phyloP scores from a whole-genome alignment of 164 flowering plant species.

The Buxus sempervirens region DNA sequence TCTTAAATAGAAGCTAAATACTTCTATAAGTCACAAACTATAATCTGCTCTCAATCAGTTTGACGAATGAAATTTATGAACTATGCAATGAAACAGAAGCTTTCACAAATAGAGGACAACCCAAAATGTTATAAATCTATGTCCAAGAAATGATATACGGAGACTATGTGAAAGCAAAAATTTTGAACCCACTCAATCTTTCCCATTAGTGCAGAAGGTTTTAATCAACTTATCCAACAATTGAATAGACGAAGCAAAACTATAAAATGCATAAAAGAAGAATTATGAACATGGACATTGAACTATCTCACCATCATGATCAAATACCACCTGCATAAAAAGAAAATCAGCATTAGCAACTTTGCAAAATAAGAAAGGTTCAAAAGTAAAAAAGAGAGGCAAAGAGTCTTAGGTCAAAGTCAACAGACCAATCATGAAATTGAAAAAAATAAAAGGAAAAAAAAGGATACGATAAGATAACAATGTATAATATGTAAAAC shows the following conservation, averaged over 20 bases:
- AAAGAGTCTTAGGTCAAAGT: not conserved
- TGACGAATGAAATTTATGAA: not conserved
- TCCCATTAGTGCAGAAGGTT: not conserved
- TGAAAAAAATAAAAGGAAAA: too few species aligned
- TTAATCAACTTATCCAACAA: not conserved
- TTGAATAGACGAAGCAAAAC: too few species aligned
- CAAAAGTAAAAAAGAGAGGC: not conserved
- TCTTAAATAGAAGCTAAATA: too few species aligned
- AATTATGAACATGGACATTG: not conserved
- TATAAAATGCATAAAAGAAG: not conserved
- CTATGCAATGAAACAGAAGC: not conserved
- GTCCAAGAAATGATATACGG: not conserved
- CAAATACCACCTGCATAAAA: slow-evolving; percentile 88
- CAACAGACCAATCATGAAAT: not conserved
- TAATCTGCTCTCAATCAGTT: not conserved
- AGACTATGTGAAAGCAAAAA: not conserved
- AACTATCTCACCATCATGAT: slow-evolving; percentile 80
- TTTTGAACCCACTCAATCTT: not conserved
- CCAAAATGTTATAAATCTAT: too few species aligned
- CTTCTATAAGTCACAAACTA: not conserved
- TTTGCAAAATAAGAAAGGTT: not conserved
- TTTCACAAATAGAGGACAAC: not conserved
- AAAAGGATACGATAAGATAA: too few species aligned
- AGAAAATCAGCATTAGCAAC: slow-evolving; percentile 6
- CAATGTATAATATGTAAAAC: too few species aligned